A percentile compares a stretch with the other conserved stretches of the same genome.
Evolutionary conservation across 2,329 filamentous ascomycete genomes (phyloP).

Genomic region (Clonostachys solani): DNA sequence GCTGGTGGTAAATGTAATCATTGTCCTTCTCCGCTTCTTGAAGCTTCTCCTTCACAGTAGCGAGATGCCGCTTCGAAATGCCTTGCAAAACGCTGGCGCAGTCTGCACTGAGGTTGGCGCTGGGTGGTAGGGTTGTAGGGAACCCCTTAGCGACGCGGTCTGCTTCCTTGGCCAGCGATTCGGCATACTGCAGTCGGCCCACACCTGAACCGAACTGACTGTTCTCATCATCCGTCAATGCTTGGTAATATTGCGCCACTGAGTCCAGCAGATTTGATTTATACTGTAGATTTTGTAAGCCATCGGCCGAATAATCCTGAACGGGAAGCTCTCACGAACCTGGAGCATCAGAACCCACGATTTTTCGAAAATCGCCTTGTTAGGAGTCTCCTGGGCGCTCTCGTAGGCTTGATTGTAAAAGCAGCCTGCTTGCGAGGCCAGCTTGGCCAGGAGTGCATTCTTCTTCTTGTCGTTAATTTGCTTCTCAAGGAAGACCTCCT

Average conservation of each 20-base stretch:
- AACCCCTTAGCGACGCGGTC: slow-evolving; percentile 73
- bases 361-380: slow-evolving; percentile 88
- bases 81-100: slow-evolving; percentile 72
- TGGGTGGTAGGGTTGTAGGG: slow-evolving; percentile 72
- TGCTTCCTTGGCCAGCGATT: slow-evolving; percentile 74
- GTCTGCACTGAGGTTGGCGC: slow-evolving; percentile 79
- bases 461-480: slow-evolving; percentile 93
- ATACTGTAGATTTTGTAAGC: slow-evolving; percentile 33
- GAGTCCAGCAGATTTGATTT: slow-evolving; percentile 83
- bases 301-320: not conserved
- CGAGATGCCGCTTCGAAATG: slow-evolving; percentile 76
- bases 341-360: slow-evolving; percentile 83
- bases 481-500: slow-evolving; percentile 97
- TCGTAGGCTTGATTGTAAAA: slow-evolving; percentile 85
- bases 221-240: slow-evolving; percentile 82
- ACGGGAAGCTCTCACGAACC: slow-evolving; percentile 36
- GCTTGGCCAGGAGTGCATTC: slow-evolving; percentile 82
- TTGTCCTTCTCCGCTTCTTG: slow-evolving; percentile 82
- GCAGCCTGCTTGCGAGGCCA: slow-evolving; percentile 86
- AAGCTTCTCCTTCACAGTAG: slow-evolving; percentile 77
- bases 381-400: slow-evolving; percentile 88
- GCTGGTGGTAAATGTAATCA: slow-evolving; percentile 97
- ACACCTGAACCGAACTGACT: slow-evolving; percentile 84
- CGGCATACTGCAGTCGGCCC: slow-evolving; percentile 76
- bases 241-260: slow-evolving; percentile 90